Evolutionary conservation across 139 green algal genomes (phyloP).

Genomic region (Helicosporidium sp.): DNA sequence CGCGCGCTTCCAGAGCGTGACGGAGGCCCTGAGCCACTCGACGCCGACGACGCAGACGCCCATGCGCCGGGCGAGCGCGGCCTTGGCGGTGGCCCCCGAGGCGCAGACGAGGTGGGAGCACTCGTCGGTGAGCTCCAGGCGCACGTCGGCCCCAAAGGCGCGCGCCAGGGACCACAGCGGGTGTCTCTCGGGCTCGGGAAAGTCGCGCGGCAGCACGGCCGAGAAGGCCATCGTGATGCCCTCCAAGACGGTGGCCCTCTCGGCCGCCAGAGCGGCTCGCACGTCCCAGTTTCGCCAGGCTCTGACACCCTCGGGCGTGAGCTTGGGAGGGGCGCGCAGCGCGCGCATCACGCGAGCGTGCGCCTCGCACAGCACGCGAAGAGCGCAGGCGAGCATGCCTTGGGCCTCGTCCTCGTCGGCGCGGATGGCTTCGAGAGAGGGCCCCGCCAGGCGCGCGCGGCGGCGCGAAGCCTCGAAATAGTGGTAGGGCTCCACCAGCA

Average conservation of each 20-base stretch:
- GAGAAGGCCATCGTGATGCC: background rate
- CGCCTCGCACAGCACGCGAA: slow-evolving; percentile 30
- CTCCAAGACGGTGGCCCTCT: slow-evolving; percentile 7
- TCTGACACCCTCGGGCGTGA: background rate
- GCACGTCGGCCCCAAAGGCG: slow-evolving; percentile 24
- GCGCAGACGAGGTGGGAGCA: slow-evolving; percentile 33
- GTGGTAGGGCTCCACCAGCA: slow-evolving; percentile 67
- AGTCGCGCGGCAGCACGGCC: background rate
- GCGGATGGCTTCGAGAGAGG: slow-evolving; percentile 30
- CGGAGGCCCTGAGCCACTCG: slow-evolving; percentile 40
- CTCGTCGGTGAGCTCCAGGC: slow-evolving; percentile 38
- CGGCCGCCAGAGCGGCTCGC: slow-evolving; percentile 17
- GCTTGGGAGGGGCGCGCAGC: background rate
- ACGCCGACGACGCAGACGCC: slow-evolving; percentile 12
- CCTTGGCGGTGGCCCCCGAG: slow-evolving; percentile 36
- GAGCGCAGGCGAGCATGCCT: slow-evolving; percentile 29
- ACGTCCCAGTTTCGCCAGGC: slow-evolving; percentile 17
- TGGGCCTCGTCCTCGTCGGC: slow-evolving; percentile 27
- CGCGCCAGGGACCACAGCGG: background rate
- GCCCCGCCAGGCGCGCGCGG: slow-evolving; percentile 7
- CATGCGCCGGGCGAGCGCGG: background rate
- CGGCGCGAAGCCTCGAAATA: slow-evolving; percentile 52
- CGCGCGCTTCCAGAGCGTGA: slow-evolving; percentile 33
- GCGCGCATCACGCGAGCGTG: slow-evolving; percentile 27
- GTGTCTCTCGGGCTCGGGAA: background rate